phyloP scores from a whole-genome alignment of 2,329 filamentous ascomycete species.

The Exophiala phaeomuriformis region DNA sequence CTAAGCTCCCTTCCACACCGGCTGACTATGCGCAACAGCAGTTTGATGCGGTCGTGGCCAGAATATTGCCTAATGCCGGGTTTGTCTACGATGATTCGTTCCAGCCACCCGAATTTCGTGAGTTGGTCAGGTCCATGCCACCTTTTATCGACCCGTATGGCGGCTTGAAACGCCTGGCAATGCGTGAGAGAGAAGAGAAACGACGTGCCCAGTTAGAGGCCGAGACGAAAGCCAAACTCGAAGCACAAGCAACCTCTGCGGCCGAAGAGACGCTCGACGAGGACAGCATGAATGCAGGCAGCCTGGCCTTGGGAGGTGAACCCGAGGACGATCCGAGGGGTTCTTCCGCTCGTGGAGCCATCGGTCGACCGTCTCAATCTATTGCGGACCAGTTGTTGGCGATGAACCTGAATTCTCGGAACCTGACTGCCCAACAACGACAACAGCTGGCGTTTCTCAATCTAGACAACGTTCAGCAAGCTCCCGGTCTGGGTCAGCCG shows the following conservation, averaged over 20 bases:
- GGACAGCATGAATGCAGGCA: slow-evolving; percentile 73
- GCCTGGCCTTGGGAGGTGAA: slow-evolving; percentile 83
- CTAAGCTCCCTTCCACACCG: slow-evolving; percentile 28
- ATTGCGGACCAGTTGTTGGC: slow-evolving; percentile 43
- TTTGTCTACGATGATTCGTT: slow-evolving; percentile 47
- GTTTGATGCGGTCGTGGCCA: slow-evolving; percentile 40
- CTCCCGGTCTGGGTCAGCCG: slow-evolving; percentile 47
- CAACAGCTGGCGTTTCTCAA: slow-evolving; percentile 63
- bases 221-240: slow-evolving; percentile 47
- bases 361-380: slow-evolving; percentile 67
- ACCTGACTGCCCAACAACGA: slow-evolving; percentile 74
- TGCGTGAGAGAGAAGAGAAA: slow-evolving; percentile 65
- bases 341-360: slow-evolving; percentile 45
- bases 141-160: slow-evolving; percentile 77
- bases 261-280: slow-evolving; percentile 48
- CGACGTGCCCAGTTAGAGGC: slow-evolving; percentile 48
- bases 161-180: slow-evolving; percentile 69
- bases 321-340: slow-evolving; percentile 62
- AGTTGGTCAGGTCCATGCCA: slow-evolving; percentile 54
- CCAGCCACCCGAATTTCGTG: slow-evolving; percentile 43
- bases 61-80: slow-evolving; percentile 45
- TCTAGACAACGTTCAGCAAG: slow-evolving; percentile 51
- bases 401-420: slow-evolving; percentile 59
- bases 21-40: slow-evolving; percentile 19
- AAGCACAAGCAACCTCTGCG: slow-evolving; percentile 35